Conservation (phyloP, 2,329 filamentous ascomycete species). For the Zymoseptoria tritici region DNA sequence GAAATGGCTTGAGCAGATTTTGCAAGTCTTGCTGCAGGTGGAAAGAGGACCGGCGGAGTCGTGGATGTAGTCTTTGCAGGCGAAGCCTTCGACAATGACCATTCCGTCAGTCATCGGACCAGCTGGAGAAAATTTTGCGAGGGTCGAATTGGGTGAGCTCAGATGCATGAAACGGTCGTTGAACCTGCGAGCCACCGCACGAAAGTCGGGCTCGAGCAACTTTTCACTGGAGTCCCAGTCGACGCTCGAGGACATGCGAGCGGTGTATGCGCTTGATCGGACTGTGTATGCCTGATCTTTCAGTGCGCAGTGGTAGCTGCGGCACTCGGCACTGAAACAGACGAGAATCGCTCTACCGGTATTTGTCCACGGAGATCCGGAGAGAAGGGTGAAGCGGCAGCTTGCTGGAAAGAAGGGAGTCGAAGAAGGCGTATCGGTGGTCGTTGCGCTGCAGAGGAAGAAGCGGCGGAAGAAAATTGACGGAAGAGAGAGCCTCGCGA, state of each 20-base stretch:
- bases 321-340: background rate
- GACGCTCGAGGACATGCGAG: background rate
- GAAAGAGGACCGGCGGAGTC: background rate
- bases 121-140: background rate
- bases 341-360: background rate
- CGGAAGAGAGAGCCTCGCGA: background rate
- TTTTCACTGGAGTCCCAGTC: background rate
- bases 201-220: background rate
- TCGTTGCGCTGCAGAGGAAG: background rate
- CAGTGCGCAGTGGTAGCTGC: background rate
- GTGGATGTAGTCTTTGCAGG: background rate
- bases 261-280: background rate
- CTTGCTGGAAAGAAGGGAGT: background rate
- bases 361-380: background rate
- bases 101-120: background rate
- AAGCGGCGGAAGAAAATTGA: background rate
- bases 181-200: too few relatives aligned
- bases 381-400: background rate
- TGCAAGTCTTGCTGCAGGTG: conserved; percentile 1
- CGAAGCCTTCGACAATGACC: background rate
- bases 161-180: background rate
- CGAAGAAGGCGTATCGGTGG: background rate
- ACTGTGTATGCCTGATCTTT: background rate
- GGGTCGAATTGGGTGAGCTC: background rate
- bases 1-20: background rate